Evolutionary conservation across 2,329 filamentous ascomycete species (phyloP).

Genomic region (Penicillium rolfsii): DNA sequence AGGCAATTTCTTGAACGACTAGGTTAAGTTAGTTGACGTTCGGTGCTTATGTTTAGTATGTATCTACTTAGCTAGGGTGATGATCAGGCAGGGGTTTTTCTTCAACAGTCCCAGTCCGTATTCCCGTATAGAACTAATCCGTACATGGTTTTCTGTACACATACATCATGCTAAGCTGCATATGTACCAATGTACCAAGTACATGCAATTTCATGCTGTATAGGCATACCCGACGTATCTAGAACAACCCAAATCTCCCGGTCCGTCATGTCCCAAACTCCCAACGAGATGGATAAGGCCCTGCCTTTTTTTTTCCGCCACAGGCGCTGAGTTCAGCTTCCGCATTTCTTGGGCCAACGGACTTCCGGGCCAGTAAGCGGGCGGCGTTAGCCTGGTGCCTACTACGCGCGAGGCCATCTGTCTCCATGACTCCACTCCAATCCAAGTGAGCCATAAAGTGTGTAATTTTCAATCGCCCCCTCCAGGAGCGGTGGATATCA

Average conservation of each 20-base stretch:
- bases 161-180: not conserved
- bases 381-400: conserved; percentile 18
- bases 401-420: not conserved
- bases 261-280: not conserved
- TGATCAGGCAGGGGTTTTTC: not conserved
- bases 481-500: not conserved
- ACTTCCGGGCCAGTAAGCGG: conserved; percentile 26
- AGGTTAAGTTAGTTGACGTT: no score
- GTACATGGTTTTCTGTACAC: no score
- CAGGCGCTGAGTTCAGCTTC: not conserved
- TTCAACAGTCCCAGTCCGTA: not conserved
- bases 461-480: not conserved
- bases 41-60: not conserved
- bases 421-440: conserved; percentile 6
- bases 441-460: not conserved
- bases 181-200: not conserved
- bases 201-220: not conserved
- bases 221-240: not conserved
- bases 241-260: not conserved
- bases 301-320: not conserved
- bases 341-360: conserved; percentile 18
- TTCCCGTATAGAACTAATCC: not conserved
- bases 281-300: not conserved
- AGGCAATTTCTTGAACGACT: no score
- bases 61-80: not conserved